These are phyloP conservation scores for Neonectria ditissima DNA, from an alignment of 2,329 filamentous ascomycete species.

Conservation along the genomic window DNA sequence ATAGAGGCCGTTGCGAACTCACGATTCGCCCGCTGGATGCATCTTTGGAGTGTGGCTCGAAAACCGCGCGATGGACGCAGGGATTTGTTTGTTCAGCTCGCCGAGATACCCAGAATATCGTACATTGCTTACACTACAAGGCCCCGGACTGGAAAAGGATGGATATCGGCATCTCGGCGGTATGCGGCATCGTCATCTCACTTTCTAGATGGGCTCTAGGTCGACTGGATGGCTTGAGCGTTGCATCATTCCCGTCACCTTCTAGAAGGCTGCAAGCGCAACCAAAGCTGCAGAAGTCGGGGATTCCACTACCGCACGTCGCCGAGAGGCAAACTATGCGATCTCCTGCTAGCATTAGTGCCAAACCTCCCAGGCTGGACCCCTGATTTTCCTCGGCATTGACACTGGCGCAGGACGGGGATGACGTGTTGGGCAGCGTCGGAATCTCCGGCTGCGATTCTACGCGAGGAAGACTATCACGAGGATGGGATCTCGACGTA, in stretches of 20 bases:
- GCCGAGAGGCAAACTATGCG: constrained; percentile 14
- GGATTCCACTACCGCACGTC: constrained; percentile 18
- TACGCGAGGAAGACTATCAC: neutral
- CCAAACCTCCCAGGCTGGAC: constrained; percentile 1
- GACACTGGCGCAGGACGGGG: neutral
- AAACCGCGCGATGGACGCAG: constrained; percentile 20
- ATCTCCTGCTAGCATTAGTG: constrained; percentile 13
- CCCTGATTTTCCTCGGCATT: constrained; percentile 1
- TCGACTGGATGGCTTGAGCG: neutral
- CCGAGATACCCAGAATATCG: constrained; percentile 15
- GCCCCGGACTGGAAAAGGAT: constrained; percentile 2
- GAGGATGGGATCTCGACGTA: neutral
- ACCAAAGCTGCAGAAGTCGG: constrained; percentile 22
- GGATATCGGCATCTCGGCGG: constrained; percentile 23
- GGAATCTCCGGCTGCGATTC: constrained; percentile 14
- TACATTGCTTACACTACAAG: neutral
- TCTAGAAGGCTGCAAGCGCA: constrained; percentile 27
- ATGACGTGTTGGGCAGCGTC: constrained; percentile 14
- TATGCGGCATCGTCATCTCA: constrained; percentile 24
- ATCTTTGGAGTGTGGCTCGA: constrained; percentile 7
- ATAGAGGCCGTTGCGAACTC: constrained; percentile 2
- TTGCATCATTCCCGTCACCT: constrained; percentile 27
- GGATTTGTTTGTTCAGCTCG: constrained; percentile 9
- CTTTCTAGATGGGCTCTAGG: constrained; percentile 14
- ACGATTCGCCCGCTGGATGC: constrained; percentile 2